A percentile compares a stretch with the other conserved stretches of the same genome.
These are phyloP conservation scores for Fusarium sp. DNA, from an alignment of 2,329 filamentous ascomycete species.

Conservation along the genomic window DNA sequence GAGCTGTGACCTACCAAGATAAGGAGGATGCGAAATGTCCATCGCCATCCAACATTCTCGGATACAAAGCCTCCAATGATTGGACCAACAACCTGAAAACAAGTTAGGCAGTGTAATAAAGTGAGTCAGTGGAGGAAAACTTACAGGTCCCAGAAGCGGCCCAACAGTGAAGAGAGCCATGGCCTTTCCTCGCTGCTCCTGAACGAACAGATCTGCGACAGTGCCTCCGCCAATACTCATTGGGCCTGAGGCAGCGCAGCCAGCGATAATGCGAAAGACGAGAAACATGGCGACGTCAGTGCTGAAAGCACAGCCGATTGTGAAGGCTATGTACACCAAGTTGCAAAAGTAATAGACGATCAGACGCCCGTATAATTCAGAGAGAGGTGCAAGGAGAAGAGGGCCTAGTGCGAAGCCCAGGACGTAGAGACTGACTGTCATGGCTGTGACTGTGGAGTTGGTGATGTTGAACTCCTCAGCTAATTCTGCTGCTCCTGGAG, in stretches of 20 bases:
- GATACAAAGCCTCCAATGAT: constrained; percentile 58
- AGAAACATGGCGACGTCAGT: constrained; percentile 28
- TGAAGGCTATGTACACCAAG: constrained; percentile 16
- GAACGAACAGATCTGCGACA: constrained; percentile 22
- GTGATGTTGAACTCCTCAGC: constrained; percentile 25
- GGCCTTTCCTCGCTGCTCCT: constrained; percentile 62
- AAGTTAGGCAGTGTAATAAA: rapidly evolving
- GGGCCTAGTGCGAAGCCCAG: constrained; percentile 35
- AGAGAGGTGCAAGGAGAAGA: constrained; percentile 31
- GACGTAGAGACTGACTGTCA: constrained; percentile 29
- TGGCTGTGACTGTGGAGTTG: constrained; percentile 1
- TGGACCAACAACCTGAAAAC: constrained; percentile 32
- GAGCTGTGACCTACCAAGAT: constrained; percentile 45
- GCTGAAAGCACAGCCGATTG: constrained; percentile 24
- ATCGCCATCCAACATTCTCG: constrained; percentile 59
- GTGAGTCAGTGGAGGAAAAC: rapidly evolving
- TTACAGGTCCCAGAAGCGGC: constrained; percentile 65
- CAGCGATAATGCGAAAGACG: constrained; percentile 22
- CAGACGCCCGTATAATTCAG: constrained; percentile 29
- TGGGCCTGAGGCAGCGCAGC: constrained; percentile 30
- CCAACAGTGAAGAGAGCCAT: constrained; percentile 71
- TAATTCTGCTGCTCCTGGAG: constrained; percentile 27
- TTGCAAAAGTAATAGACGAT: constrained; percentile 24
- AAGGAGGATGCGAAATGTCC: constrained; percentile 61
- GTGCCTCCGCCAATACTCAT: constrained; percentile 35